These are phyloP conservation scores for Fraxinus nigra DNA, from an alignment of 305 asterid species.

Conservation along the genomic window DNA sequence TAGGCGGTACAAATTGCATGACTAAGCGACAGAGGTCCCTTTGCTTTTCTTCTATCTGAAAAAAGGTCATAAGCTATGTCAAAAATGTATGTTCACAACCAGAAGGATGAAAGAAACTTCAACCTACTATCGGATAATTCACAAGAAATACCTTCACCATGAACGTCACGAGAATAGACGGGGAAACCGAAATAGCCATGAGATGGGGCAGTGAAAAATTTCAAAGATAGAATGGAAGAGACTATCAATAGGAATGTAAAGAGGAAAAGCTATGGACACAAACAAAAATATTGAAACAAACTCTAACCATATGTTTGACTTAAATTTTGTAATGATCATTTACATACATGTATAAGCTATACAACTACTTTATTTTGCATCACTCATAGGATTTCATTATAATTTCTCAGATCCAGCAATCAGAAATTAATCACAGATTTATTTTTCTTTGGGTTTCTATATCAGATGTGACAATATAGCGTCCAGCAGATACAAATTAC, in stretches of 20 bases:
- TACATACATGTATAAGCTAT: background rate
- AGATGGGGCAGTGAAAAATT: background rate
- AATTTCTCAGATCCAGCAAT: background rate
- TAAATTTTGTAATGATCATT: background rate
- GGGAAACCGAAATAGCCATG: background rate
- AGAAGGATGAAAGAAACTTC: background rate
- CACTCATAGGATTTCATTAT: background rate
- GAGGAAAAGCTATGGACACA: background rate
- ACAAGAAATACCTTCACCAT: constrained; percentile 2
- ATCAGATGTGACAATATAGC: background rate
- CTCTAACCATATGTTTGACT: background rate
- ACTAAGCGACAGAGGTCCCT: constrained; percentile 87
- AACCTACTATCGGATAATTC: background rate
- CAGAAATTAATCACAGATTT: background rate
- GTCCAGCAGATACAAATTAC: background rate
- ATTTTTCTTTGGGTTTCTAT: background rate
- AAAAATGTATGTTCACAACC: constrained; percentile 7
- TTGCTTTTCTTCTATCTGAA: constrained; percentile 92
- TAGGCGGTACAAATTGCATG: constrained; percentile 89
- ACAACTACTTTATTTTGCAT: background rate
- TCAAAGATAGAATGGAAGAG: background rate
- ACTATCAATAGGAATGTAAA: background rate
- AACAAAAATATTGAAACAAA: background rate
- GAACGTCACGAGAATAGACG: background rate
- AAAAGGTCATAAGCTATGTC: constrained; percentile 20